These are phyloP conservation scores for Eucalyptus dawsonii DNA, from an alignment of 345 rosid genomes.

Conservation along the genomic window DNA sequence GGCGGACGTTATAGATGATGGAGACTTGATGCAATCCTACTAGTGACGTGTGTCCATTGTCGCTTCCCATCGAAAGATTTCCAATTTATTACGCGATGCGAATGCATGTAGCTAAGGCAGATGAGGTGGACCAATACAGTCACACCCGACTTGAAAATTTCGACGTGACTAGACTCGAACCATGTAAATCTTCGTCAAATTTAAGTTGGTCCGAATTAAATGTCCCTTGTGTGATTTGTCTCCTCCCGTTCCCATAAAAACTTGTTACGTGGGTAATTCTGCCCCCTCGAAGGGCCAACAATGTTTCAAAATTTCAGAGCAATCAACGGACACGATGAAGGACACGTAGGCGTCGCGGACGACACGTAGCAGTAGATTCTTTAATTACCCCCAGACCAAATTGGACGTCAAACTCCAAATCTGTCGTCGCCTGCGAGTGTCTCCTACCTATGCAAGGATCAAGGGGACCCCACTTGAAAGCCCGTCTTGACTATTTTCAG, in stretches of 20 bases:
- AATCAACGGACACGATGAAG: background rate
- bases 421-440: background rate
- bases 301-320: background rate
- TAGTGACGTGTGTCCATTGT: accelerated
- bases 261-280: background rate
- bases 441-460: background rate
- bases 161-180: background rate
- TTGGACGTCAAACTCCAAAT: background rate
- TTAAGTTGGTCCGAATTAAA: background rate
- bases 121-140: background rate
- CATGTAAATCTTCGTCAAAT: background rate
- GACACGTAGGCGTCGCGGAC: background rate
- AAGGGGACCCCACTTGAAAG: background rate
- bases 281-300: background rate
- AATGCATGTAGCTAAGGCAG: background rate
- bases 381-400: background rate
- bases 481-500: background rate
- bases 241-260: background rate
- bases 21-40: background rate
- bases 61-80: accelerated
- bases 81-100: background rate
- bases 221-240: background rate
- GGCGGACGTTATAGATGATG: accelerated
- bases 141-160: background rate
- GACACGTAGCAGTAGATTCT: background rate